Evolutionary conservation across 2,329 filamentous ascomycete genomes (phyloP), one percentile per base, ranked within the genome.

Genomic region (Pyrenochaeta sp.): DNA sequence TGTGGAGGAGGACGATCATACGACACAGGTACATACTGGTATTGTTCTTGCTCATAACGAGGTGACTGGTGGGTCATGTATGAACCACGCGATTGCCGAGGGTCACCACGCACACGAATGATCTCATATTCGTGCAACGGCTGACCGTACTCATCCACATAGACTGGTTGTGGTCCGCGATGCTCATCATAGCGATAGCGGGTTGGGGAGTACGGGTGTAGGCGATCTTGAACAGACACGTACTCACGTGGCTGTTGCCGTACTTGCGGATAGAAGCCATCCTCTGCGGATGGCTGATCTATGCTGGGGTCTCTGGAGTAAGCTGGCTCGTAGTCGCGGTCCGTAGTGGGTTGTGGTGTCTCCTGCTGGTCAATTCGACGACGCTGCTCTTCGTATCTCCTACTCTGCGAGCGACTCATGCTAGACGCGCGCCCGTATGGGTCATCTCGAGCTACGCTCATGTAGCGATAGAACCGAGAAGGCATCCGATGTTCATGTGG

Each of bases 291-390:
- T 8, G 54, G 61, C 22, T 70, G 70, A 25, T 75, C 74, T 22
- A 74, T 54, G 42, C 73, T 77, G 5, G 68, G 69, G 34, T 77
- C 73, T 24, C 74, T 60, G 8, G 73, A 76, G 57, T 72, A 76
- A 1, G 58, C 50, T 1, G 65, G 65, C 46, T 67, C 72, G 52
- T 67, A 69, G 30, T 71, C 73, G 22, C 50, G 63, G 10, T 73
- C 71, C 5, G 67, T 62, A 28, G 66, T 69, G 19, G 74, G 75
- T 22, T 76, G 72, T 1, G 72, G 74, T 13, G 71, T 76, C 49
- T 77, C 75, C 48, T 75, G 72, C 50, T 77, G 69, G 53, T 77
- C 71, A 40, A 77, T 69, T 10, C 74, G 70, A 25, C 75, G 74
- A 9, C 72, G 70, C 25, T 75, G 70, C 50, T 77, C 71, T 46